A percentile compares a stretch with the other conserved stretches of the same genome.
Conservation (phyloP, 1,284 basidiomycete genomes). For the Cryptococcus jaspeensis region DNA sequence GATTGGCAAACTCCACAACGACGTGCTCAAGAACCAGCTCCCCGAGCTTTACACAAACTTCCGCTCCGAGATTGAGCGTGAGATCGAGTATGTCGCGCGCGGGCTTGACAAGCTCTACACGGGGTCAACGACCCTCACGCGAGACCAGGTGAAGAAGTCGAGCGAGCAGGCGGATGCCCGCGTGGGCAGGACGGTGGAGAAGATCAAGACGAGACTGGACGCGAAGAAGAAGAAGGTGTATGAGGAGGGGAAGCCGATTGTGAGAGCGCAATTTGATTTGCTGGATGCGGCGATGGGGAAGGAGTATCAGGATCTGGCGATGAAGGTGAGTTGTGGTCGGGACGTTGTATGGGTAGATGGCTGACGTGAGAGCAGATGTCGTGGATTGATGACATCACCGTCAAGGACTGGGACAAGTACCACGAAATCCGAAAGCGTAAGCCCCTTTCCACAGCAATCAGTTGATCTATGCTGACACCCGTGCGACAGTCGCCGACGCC, state of each 20-base stretch:
- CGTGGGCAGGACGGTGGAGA: slow-evolving; percentile 20
- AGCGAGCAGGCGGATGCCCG: slow-evolving; percentile 30
- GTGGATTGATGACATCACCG: slow-evolving; percentile 24
- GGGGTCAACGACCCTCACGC: slow-evolving; percentile 30
- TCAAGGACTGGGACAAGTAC: slow-evolving; percentile 42
- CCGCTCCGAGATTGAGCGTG: slow-evolving; percentile 31
- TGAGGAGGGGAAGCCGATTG: slow-evolving; percentile 25
- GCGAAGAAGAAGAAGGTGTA: slow-evolving; percentile 14
- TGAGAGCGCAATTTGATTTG: slow-evolving; percentile 23
- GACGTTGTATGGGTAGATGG: neutral
- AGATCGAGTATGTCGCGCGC: slow-evolving; percentile 37
- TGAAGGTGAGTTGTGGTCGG: slow-evolving; percentile 24
- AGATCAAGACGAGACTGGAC: slow-evolving; percentile 27
- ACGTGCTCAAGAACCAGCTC: slow-evolving; percentile 20
- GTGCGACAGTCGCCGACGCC: slow-evolving; percentile 20
- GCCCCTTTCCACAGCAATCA: no score
- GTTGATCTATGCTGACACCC: neutral
- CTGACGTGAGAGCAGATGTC: slow-evolving; percentile 21
- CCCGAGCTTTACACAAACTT: slow-evolving; percentile 25
- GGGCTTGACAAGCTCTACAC: slow-evolving; percentile 49
- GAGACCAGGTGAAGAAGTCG: slow-evolving; percentile 36
- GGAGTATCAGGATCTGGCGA: slow-evolving; percentile 35
- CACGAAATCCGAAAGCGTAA: slow-evolving; percentile 33
- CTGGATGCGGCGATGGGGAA: slow-evolving; percentile 29
- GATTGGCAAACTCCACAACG: slow-evolving; percentile 10